A percentile compares a stretch with the other conserved stretches of the same genome.
Conservation (phyloP, 1,284 basidiomycete genomes). For the Cutaneotrichosporon dermatis region DNA sequence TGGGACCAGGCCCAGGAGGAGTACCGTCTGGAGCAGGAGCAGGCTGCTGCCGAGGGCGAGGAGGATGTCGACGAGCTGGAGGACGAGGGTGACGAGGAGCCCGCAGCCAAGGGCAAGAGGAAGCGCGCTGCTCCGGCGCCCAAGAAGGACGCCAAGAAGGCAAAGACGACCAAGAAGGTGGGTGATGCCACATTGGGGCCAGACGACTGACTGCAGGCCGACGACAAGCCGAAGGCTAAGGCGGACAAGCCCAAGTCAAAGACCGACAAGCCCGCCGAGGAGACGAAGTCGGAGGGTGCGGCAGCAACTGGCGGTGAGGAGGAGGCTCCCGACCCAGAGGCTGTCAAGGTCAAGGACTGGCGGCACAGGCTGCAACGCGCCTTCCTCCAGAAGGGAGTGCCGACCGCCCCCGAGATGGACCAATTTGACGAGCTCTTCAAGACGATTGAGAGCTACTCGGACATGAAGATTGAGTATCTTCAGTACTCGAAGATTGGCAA, state of each 20-base stretch:
- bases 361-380: conserved; percentile 84
- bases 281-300: conserved; percentile 26
- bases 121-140: conserved; percentile 51
- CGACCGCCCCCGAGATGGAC: conserved; percentile 65
- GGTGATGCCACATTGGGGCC: conserved; percentile 7
- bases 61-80: conserved; percentile 60
- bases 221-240: conserved; percentile 53
- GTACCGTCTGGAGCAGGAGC: conserved; percentile 55
- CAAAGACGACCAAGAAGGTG: conserved; percentile 49
- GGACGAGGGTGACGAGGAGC: conserved; percentile 50
- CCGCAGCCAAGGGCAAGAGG: conserved; percentile 55
- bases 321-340: conserved; percentile 57
- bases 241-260: conserved; percentile 41
- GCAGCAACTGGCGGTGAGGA: conserved; percentile 26
- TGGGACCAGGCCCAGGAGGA: conserved; percentile 59
- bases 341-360: conserved; percentile 75
- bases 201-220: conserved; percentile 7
- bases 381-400: conserved; percentile 64
- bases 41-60: conserved; percentile 56
- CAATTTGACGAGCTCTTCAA: conserved; percentile 71
- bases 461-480: conserved; percentile 79
- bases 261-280: conserved; percentile 40
- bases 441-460: conserved; percentile 74
- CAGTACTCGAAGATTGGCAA: conserved; percentile 96
- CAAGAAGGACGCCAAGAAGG: conserved; percentile 55